Conservation (phyloP, 352 stramenopile genomes). For the Globisporangium irregulare region DNA sequence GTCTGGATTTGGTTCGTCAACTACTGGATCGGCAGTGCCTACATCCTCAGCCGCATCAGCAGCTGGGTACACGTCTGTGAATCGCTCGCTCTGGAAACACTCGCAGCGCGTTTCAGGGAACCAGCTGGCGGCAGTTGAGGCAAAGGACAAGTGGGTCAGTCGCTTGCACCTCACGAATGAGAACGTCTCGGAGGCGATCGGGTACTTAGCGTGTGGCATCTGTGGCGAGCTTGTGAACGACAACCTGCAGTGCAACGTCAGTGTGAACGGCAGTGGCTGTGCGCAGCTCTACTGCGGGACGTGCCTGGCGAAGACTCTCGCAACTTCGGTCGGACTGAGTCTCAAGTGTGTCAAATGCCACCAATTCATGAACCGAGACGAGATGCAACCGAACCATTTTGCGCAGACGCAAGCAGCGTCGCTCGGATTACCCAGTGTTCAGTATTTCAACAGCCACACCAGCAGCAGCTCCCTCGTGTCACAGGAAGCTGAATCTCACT, state of each 20-base stretch:
- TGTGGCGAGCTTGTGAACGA: constrained; percentile 75
- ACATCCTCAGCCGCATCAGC: neutral
- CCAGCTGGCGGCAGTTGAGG: constrained; percentile 24
- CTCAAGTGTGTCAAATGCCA: constrained; percentile 62
- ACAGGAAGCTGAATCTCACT: constrained; percentile 6
- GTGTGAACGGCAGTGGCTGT: constrained; percentile 29
- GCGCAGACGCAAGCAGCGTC: constrained; percentile 59
- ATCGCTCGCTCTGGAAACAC: constrained; percentile 41
- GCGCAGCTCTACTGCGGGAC: constrained; percentile 68
- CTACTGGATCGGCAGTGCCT: neutral
- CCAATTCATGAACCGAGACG: constrained; percentile 29
- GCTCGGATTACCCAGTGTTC: constrained; percentile 35
- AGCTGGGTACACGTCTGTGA: constrained; percentile 17
- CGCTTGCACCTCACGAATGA: constrained; percentile 38
- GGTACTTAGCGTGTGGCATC: constrained; percentile 60
- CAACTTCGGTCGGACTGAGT: constrained; percentile 18
- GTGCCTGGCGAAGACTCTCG: constrained; percentile 40
- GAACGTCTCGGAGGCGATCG: constrained; percentile 45
- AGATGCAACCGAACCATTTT: constrained; percentile 62
- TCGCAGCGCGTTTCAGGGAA: constrained; percentile 10
- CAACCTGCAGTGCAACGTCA: constrained; percentile 60
- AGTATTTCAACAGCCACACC: constrained; percentile 3
- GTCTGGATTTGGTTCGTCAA: neutral
- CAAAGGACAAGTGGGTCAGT: constrained; percentile 39
- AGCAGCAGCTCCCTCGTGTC: neutral